phyloP scores from a whole-genome alignment of 1,284 basidiomycete genomes.

The Fomitopsis palustris region DNA sequence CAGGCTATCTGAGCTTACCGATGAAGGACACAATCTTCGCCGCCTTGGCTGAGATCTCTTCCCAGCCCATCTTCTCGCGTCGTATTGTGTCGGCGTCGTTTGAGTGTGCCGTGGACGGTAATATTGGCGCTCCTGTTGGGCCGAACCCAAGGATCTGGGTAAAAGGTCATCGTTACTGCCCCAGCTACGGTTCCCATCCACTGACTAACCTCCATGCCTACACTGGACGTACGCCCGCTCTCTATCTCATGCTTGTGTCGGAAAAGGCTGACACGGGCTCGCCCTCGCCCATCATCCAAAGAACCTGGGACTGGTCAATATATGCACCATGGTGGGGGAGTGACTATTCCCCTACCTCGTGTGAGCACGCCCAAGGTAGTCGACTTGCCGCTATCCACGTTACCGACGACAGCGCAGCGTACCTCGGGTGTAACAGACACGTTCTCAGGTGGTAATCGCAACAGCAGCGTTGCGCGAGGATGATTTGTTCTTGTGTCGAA shows the following conservation, averaged over 20 bases:
- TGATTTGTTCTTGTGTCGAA: conserved; percentile 44
- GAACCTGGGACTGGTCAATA: conserved; percentile 48
- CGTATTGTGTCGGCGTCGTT: conserved; percentile 62
- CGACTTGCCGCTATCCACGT: conserved; percentile 92
- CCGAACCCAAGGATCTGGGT: conserved; percentile 82
- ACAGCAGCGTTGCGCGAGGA: conserved; percentile 54
- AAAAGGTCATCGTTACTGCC: neutral
- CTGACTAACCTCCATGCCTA: conserved; percentile 84
- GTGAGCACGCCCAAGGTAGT: conserved; percentile 90
- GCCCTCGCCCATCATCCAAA: conserved; percentile 93
- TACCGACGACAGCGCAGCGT: conserved; percentile 93
- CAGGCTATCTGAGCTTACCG: conserved; percentile 38
- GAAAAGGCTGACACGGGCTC: conserved; percentile 90
- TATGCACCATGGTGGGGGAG: conserved; percentile 23
- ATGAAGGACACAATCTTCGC: conserved; percentile 96
- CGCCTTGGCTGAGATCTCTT: conserved; percentile 88
- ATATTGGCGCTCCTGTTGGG: conserved; percentile 69
- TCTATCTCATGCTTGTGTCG: conserved; percentile 98
- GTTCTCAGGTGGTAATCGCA: conserved; percentile 69
- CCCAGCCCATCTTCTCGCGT: conserved; percentile 90
- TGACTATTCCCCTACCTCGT: conserved; percentile 43
- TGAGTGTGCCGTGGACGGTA: conserved; percentile 58
- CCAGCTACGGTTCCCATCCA: neutral
- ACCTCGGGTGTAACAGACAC: conserved; percentile 82
- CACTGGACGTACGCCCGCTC: conserved; percentile 90